Conservation (phyloP, 2,329 filamentous ascomycete genomes). For the Metarhizium sp. region DNA sequence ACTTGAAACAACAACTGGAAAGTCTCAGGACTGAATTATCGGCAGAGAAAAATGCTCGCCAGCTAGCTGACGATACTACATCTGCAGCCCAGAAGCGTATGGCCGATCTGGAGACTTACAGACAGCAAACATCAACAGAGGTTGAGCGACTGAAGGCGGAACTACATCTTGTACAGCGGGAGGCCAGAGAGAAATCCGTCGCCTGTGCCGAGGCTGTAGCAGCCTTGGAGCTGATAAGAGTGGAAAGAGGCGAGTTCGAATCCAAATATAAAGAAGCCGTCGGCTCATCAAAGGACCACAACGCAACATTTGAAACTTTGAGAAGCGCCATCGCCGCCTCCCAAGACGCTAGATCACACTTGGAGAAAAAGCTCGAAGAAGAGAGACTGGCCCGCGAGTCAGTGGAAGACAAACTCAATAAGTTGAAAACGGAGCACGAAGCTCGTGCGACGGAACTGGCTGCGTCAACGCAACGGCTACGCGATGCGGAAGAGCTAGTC, state of each 20-base stretch:
- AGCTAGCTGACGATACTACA: constrained; percentile 80
- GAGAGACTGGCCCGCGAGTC: constrained; percentile 68
- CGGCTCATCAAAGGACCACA: constrained; percentile 59
- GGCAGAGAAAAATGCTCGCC: constrained; percentile 70
- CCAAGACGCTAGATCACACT: constrained; percentile 60
- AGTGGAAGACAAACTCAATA: constrained; percentile 66
- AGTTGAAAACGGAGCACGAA: constrained; percentile 77
- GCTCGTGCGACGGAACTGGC: constrained; percentile 70
- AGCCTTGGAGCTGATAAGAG: constrained; percentile 61
- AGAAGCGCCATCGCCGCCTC: constrained; percentile 72
- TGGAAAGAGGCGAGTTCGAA: constrained; percentile 77
- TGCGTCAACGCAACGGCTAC: constrained; percentile 60
- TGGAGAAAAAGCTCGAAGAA: constrained; percentile 76
- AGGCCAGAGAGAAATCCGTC: constrained; percentile 74
- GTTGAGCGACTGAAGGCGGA: constrained; percentile 79
- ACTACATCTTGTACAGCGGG: constrained; percentile 68
- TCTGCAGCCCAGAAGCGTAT: constrained; percentile 76
- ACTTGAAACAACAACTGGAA: constrained; percentile 71
- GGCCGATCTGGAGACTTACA: constrained; percentile 72
- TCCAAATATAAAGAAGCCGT: constrained; percentile 58
- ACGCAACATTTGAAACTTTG: constrained; percentile 62
- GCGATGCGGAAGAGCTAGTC: constrained; percentile 79
- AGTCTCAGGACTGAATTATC: constrained; percentile 61
- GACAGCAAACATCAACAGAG: constrained; percentile 75
- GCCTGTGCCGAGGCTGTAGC: constrained; percentile 67